These are phyloP conservation scores for Lasiodiplodia theobromae DNA, from an alignment of 2,329 filamentous ascomycete species.

Conservation along the genomic window DNA sequence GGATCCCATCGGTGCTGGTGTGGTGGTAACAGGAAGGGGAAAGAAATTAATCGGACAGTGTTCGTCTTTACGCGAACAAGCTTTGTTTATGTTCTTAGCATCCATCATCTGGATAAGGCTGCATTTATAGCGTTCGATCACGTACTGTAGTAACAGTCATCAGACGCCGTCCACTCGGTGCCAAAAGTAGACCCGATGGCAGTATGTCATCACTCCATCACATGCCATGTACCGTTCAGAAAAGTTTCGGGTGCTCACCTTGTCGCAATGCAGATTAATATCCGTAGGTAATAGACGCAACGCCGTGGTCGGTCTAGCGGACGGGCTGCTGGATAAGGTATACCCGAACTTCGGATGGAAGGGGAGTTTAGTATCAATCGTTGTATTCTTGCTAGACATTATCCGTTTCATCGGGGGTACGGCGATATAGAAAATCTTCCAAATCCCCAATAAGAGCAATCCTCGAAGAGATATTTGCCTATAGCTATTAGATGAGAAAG, in stretches of 20 bases:
- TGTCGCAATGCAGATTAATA: not conserved
- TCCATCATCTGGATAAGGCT: too few relatives aligned
- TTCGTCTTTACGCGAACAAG: not conserved
- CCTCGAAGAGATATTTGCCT: too few relatives aligned
- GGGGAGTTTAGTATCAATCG: not conserved
- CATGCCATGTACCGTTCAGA: not conserved
- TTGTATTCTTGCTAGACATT: not conserved
- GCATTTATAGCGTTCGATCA: not conserved
- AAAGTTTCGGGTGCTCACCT: not conserved
- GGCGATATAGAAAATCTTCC: not conserved
- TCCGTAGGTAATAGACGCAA: not conserved
- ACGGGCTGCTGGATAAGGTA: not conserved
- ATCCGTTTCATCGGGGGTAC: too few relatives aligned
- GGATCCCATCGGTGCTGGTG: not conserved
- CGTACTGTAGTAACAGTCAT: conserved; percentile 7
- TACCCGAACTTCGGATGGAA: not conserved
- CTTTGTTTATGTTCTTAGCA: not conserved
- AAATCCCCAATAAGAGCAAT: not conserved
- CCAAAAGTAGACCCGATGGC: conserved; percentile 18
- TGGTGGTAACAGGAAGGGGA: not conserved
- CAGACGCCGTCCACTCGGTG: not conserved
- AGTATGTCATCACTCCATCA: conserved; percentile 4
- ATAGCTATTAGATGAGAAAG: not conserved
- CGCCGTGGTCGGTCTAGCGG: not conserved
- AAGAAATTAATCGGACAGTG: not conserved